Conservation (phyloP, 1,284 basidiomycete species). For the Ganoderma leucocontextum region DNA sequence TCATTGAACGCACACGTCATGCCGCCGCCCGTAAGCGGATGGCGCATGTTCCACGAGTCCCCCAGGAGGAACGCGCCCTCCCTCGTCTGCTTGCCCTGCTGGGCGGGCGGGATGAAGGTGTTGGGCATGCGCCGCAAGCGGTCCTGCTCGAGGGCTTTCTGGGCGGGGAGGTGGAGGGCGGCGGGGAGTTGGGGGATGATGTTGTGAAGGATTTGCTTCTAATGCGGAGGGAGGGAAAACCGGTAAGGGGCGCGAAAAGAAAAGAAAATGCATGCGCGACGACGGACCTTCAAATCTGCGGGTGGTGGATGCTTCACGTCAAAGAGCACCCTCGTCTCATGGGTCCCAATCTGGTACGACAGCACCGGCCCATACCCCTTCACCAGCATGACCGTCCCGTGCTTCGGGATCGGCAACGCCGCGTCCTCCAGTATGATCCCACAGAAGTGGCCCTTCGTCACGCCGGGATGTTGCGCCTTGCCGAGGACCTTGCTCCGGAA, state of each 20-base stretch:
- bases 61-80: slow-evolving; percentile 90
- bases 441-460: slow-evolving; percentile 31
- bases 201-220: slow-evolving; percentile 76
- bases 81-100: slow-evolving; percentile 68
- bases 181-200: slow-evolving; percentile 85
- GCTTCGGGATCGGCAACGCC: slow-evolving; percentile 80
- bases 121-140: slow-evolving; percentile 95
- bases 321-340: slow-evolving; percentile 91
- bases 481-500: slow-evolving; percentile 72
- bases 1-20: slow-evolving; percentile 95
- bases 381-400: slow-evolving; percentile 88
- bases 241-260: not conserved
- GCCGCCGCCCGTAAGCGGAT: slow-evolving; percentile 96
- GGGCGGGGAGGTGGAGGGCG: slow-evolving; percentile 69
- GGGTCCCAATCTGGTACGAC: slow-evolving; percentile 84
- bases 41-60: slow-evolving; percentile 99
- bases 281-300: slow-evolving; percentile 74
- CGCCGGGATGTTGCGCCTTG: slow-evolving; percentile 23
- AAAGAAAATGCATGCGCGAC: not conserved
- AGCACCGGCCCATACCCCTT: slow-evolving; percentile 84
- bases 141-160: slow-evolving; percentile 70
- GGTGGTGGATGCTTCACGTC: slow-evolving; percentile 92
- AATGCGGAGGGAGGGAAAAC: slow-evolving; percentile 8
- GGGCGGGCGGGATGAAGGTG: slow-evolving; percentile 87
- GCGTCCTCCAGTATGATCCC: slow-evolving; percentile 44